These are phyloP conservation scores for Brasenia schreberi DNA, from an alignment of 164 flowering plant species.

Conservation along the genomic window DNA sequence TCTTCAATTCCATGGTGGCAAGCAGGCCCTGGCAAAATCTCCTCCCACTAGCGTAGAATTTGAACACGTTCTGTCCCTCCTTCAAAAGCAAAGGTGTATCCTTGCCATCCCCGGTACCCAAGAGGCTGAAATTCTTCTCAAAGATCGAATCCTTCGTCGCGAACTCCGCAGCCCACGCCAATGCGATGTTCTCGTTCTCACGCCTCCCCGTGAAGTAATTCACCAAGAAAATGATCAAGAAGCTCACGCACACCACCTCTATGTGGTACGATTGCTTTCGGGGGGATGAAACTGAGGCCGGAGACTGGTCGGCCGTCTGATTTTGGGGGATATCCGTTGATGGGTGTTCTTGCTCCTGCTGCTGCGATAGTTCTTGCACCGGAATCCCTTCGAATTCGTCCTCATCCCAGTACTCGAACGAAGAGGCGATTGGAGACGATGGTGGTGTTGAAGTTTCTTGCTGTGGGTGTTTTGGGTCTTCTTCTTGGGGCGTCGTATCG, in stretches of 20 bases:
- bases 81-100: conserved; percentile 86
- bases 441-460: conserved; percentile 14
- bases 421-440: conserved; percentile 10
- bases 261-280: conserved; percentile 18
- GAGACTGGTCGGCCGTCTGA: conserved; percentile 5
- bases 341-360: background rate
- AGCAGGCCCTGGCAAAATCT: conserved; percentile 76
- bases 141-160: conserved; percentile 76
- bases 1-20: conserved; percentile 90
- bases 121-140: conserved; percentile 76
- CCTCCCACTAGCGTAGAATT: conserved; percentile 91
- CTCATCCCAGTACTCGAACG: conserved; percentile 88
- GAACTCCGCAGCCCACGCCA: conserved; percentile 80
- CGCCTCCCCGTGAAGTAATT: conserved; percentile 82
- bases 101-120: conserved; percentile 92
- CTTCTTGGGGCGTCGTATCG: background rate
- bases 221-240: conserved; percentile 47
- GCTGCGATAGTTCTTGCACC: background rate
- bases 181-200: conserved; percentile 83
- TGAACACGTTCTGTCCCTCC: conserved; percentile 86
- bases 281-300: conserved; percentile 3
- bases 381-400: conserved; percentile 96
- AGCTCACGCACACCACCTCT: conserved; percentile 56
- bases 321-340: background rate
- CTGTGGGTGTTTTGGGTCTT: background rate